A percentile compares a stretch with the other conserved stretches of the same genome.
These are phyloP conservation scores for Phytopythium boreale DNA, from an alignment of 352 stramenopile species.

Conservation along the genomic window DNA sequence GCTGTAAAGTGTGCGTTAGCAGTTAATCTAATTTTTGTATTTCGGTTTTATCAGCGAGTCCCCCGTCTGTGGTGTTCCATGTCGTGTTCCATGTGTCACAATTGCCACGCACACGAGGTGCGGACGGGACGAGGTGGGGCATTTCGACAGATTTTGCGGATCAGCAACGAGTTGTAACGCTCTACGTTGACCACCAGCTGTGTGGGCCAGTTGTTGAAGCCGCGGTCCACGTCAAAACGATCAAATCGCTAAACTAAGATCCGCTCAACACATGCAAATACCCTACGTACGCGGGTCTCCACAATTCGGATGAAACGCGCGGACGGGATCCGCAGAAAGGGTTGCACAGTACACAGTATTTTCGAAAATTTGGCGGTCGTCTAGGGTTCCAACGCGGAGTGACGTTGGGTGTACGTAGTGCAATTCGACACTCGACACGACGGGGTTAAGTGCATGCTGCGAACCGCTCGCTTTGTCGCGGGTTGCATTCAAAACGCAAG, in stretches of 20 bases:
- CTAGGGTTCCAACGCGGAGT: not conserved
- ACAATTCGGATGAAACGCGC: not conserved
- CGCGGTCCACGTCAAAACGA: not conserved
- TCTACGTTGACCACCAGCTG: not conserved
- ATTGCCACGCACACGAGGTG: no score
- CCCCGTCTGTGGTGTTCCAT: no score
- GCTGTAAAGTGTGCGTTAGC: conserved; percentile 1
- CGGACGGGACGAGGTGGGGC: no score
- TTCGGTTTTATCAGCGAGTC: not conserved
- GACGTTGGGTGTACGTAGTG: no score
- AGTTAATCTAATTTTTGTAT: not conserved
- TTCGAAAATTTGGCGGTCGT: conserved; percentile 5
- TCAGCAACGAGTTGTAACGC: not conserved
- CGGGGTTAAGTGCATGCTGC: not conserved
- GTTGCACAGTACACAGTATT: no score
- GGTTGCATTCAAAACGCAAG: not conserved
- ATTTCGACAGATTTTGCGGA: not conserved
- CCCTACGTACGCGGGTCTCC: no score
- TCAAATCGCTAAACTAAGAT: no score
- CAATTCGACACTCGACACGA: not conserved
- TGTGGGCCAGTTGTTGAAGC: not conserved
- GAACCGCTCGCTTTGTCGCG: not conserved
- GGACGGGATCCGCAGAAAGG: not conserved
- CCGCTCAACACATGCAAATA: not conserved
- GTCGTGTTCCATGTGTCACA: no score